Base-by-base conservation (phyloP, 2,329 filamentous ascomycete species). In the Talaromyces sp. region DNA sequence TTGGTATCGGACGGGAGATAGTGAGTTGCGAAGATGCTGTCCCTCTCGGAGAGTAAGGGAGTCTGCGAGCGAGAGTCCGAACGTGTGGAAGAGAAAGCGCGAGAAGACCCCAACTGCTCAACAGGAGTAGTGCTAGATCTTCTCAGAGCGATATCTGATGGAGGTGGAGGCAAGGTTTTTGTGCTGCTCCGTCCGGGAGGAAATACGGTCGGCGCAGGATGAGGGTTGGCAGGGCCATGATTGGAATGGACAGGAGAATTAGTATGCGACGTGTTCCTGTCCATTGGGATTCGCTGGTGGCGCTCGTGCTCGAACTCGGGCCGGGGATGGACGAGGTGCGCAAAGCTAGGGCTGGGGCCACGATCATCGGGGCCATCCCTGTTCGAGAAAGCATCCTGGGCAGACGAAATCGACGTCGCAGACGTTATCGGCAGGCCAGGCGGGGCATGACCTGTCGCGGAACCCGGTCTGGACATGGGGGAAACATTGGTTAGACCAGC, bases 11-110 rank as follows among this genome's bases (percentile, higher is more conserved):
- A 81, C 66, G 80, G 79, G 1, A 84, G 76, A 73, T 88, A 88
- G 69, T 86, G 85, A 39, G 86, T 87, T 61, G 86, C 85, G 71
- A 87, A 88, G 73, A 88, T 88, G 75, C 83, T 86, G 74, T 88
- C 86, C 70, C 86, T 78, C 74, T 88, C 86, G 31, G 85, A 86
- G 68, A 88, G 78, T 75, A 85, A 85, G 57, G 85, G 84, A 35
- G 73, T 74, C 58, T 78, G 71, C 11, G 73, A 69, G 31, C 69
- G 73, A 65, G 72, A 65, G 63, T 27, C 33, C 33, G 50, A 41
- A 45, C 31, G 39, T 5, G 33, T 61, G 19, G 43, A 58, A 49
- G 67, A 57, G 47, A 61, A 63, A 45, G 50, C 27, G 31, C 59
- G 37, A 62, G 58, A 68, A 64, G 68, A 62, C 15, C 49, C 56